Conservation (phyloP, 495 filamentous ascomycete genomes). For the Xanthoparmelia taractica region DNA sequence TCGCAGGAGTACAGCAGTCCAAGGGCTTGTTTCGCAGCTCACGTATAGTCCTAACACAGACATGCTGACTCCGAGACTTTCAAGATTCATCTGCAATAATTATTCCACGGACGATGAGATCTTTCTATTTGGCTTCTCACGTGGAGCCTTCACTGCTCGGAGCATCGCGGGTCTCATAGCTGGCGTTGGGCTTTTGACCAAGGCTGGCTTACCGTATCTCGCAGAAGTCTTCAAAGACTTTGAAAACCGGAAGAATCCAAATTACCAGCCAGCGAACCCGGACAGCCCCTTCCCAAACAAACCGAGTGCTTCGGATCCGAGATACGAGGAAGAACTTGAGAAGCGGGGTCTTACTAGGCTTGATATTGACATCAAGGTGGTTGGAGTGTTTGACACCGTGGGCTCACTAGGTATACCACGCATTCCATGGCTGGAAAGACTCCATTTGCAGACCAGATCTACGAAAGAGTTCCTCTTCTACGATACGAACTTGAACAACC, state of each 20-base stretch:
- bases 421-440: slow-evolving; percentile 23
- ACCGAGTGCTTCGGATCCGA: slow-evolving; percentile 29
- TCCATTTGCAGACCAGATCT: slow-evolving; percentile 20
- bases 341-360: slow-evolving; percentile 21
- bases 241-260: slow-evolving; percentile 32
- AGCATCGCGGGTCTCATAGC: slow-evolving; percentile 48
- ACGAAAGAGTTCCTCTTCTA: slow-evolving; percentile 28
- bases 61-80: slow-evolving; percentile 33
- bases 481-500: slow-evolving; percentile 30
- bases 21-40: neutral
- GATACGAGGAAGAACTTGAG: slow-evolving; percentile 22
- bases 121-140: slow-evolving; percentile 53
- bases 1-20: neutral
- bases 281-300: slow-evolving; percentile 52
- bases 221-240: slow-evolving; percentile 43
- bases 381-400: slow-evolving; percentile 57
- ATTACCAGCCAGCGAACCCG: slow-evolving; percentile 41
- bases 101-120: slow-evolving; percentile 49
- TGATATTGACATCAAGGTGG: slow-evolving; percentile 38
- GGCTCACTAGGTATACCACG: slow-evolving; percentile 36
- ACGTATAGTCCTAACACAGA: neutral
- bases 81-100: slow-evolving; percentile 18
- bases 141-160: slow-evolving; percentile 51
- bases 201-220: slow-evolving; percentile 38
- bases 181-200: slow-evolving; percentile 42